phyloP scores from a whole-genome alignment of 257 asterid species.

The Eustoma russellianum region DNA sequence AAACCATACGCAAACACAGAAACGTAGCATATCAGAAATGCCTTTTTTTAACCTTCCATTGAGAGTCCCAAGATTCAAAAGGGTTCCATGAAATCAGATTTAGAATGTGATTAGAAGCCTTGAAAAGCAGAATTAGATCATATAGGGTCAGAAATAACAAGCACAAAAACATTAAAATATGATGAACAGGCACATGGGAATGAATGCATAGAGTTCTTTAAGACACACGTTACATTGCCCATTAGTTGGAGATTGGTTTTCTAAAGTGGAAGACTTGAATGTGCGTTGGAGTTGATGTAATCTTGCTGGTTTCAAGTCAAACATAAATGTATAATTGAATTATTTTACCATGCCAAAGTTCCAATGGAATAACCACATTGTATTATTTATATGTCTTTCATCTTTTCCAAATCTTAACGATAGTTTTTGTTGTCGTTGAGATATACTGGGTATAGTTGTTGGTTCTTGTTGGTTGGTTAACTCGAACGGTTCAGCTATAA shows the following conservation, averaged over 20 bases:
- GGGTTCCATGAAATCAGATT: conserved; percentile 19
- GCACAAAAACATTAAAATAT: background rate
- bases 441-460: no score
- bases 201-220: conserved; percentile 18
- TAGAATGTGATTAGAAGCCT: conserved; percentile 34
- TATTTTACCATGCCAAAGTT: no score
- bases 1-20: no score
- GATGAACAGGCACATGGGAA: background rate
- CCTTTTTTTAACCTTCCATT: conserved; percentile 1
- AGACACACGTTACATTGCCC: conserved; percentile 15
- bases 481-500: no score
- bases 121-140: conserved; percentile 37
- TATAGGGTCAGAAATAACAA: conserved; percentile 12
- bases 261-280: conserved; percentile 36
- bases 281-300: conserved; percentile 45
- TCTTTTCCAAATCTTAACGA: no score
- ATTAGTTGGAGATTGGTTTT: conserved; percentile 17
- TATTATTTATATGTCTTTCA: no score
- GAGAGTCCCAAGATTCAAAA: conserved; percentile 25
- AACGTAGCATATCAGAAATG: no score
- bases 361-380: no score
- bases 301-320: conserved; percentile 43
- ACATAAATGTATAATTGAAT: conserved; percentile 9
- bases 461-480: no score
- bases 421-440: no score